phyloP scores from a whole-genome alignment of 2,329 filamentous ascomycete species.

The Alternaria sp. region DNA sequence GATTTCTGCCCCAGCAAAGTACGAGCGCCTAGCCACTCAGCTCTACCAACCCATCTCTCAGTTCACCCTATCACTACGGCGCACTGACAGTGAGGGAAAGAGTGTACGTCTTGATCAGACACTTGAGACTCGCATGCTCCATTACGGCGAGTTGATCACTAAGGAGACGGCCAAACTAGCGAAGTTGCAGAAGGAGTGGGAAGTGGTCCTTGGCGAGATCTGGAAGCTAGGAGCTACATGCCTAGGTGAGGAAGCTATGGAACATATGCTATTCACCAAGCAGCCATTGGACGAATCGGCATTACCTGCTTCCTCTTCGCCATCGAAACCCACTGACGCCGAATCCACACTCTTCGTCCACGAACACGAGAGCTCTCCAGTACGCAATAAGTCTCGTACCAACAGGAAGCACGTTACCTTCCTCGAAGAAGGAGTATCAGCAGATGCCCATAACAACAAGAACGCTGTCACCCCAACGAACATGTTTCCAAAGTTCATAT shows the following conservation, averaged over 20 bases:
- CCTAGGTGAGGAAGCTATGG: conserved; percentile 32
- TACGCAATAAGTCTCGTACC: neutral
- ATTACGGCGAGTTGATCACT: conserved; percentile 28
- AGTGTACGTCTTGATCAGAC: conserved; percentile 9
- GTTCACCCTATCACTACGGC: conserved; percentile 15
- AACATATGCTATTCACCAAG: conserved; percentile 22
- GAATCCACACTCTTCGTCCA: conserved; percentile 26
- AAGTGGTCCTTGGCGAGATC: conserved; percentile 35
- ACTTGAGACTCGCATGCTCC: conserved; percentile 26
- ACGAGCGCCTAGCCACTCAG: conserved; percentile 22
- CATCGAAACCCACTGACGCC: conserved; percentile 1
- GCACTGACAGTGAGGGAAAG: conserved; percentile 17
- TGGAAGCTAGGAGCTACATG: conserved; percentile 32
- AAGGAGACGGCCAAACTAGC: conserved; percentile 25
- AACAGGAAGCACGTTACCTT: conserved; percentile 36
- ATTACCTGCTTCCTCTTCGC: neutral
- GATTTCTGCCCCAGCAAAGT: conserved; percentile 23
- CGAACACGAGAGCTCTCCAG: conserved; percentile 16
- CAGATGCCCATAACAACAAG: neutral
- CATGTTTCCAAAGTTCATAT: conserved; percentile 27
- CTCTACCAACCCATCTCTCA: conserved; percentile 29
- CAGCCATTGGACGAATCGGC: neutral
- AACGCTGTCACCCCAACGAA: neutral
- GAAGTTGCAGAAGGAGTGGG: conserved; percentile 35
- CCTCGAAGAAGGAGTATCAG: neutral